Evolutionary conservation across 1,139 yeast species (phyloP).

Genomic region (Scheffersomyces titani): DNA sequence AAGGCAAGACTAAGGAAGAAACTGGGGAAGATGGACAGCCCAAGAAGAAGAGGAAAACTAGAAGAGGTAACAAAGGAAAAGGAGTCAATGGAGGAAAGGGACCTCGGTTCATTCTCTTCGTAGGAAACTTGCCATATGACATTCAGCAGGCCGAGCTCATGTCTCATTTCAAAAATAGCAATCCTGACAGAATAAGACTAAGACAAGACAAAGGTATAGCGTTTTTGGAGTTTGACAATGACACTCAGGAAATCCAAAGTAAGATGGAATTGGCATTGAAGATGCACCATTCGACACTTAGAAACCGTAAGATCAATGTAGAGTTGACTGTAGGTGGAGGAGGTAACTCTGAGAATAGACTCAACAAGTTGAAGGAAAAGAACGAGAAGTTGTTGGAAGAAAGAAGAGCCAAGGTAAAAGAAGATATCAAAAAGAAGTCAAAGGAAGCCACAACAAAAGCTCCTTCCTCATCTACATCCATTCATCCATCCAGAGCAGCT

Average conservation of each 20-base stretch:
- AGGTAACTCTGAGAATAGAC: conserved; percentile 76
- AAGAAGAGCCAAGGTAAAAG: conserved; percentile 50
- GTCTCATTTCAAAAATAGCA: conserved; percentile 72
- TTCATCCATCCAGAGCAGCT: conserved; percentile 64
- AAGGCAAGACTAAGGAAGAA: conserved; percentile 19
- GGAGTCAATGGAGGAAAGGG: conserved; percentile 52
- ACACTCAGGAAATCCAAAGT: conserved; percentile 63
- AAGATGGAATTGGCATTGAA: conserved; percentile 81
- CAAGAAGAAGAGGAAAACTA: conserved; percentile 69
- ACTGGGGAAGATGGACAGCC: conserved; percentile 31
- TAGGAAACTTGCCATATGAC: conserved; percentile 89
- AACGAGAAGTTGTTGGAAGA: conserved; percentile 73
- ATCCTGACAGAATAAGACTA: conserved; percentile 74
- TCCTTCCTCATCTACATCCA: conserved; percentile 29
- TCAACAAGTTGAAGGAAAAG: conserved; percentile 73
- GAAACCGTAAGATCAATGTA: conserved; percentile 80
- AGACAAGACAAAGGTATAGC: conserved; percentile 91
- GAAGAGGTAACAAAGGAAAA: conserved; percentile 75
- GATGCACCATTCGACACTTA: conserved; percentile 73
- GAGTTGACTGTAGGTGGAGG: conserved; percentile 99
- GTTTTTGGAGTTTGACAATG: conserved; percentile 79
- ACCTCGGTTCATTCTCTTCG: conserved; percentile 79
- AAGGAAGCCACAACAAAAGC: conserved; percentile 19
- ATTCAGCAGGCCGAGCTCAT: conserved; percentile 60
- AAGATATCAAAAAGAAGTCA: conserved; percentile 32